Conservation (phyloP, 768 basidiomycete species). For the Suillus subalutaceus region DNA sequence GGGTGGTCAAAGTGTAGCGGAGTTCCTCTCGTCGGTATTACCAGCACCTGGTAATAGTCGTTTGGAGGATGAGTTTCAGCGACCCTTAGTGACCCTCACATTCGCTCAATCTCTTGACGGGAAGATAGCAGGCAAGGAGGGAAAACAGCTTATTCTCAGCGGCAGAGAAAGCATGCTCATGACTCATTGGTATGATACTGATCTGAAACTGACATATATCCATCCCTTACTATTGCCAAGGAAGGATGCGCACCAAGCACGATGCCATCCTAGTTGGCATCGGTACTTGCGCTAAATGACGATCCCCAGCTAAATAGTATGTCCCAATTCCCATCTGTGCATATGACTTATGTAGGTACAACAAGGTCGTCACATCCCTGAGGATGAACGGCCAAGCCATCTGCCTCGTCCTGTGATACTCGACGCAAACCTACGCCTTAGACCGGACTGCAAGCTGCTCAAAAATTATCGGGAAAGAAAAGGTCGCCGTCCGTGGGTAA, state of each 20-base stretch:
- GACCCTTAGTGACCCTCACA: conserved; percentile 76
- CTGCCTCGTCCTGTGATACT: conserved; percentile 86
- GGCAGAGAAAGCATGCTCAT: conserved; percentile 87
- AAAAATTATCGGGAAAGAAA: conserved; percentile 57
- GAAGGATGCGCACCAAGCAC: conserved; percentile 89
- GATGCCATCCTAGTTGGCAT: conserved; percentile 92
- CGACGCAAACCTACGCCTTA: conserved; percentile 73
- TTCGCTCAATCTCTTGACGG: conserved; percentile 89
- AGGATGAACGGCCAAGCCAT: conserved; percentile 37
- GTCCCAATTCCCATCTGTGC: conserved; percentile 21
- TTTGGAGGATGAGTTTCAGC: conserved; percentile 20
- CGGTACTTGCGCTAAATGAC: conserved; percentile 87
- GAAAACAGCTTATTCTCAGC: conserved; percentile 80
- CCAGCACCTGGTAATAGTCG: conserved; percentile 14
- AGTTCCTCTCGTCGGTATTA: conserved; percentile 33
- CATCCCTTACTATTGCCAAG: conserved; percentile 10
- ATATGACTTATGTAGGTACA: conserved; percentile 9
- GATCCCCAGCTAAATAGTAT: conserved; percentile 93
- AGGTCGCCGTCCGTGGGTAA: conserved; percentile 75
- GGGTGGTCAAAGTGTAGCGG: neutral
- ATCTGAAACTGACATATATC: conserved; percentile 1
- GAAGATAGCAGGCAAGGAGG: conserved; percentile 77
- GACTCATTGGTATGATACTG: conserved; percentile 80
- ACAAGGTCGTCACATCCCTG: conserved; percentile 60
- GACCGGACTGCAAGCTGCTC: conserved; percentile 69